These are phyloP conservation scores for Alternaria tenuissima DNA, from an alignment of 2,329 filamentous ascomycete genomes.

Conservation along the genomic window DNA sequence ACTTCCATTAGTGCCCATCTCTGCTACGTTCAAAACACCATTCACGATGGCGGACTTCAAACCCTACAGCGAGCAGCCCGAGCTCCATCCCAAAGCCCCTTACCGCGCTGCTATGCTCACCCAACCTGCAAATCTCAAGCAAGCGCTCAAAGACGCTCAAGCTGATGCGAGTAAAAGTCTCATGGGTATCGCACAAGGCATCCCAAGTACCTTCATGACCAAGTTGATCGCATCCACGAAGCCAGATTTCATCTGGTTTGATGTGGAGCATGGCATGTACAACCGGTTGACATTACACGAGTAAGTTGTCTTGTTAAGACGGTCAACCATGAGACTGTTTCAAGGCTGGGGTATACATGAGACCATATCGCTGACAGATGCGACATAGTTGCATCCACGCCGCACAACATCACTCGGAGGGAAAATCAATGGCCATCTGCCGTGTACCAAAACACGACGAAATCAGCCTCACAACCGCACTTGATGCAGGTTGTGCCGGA, in stretches of 20 bases:
- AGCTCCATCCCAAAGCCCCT: slow-evolving; percentile 32
- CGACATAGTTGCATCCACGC: slow-evolving; percentile 34
- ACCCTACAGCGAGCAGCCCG: slow-evolving; percentile 34
- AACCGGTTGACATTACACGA: slow-evolving; percentile 35
- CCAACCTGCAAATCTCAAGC: slow-evolving; percentile 30
- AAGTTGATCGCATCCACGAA: slow-evolving; percentile 38
- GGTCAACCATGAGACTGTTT: no score
- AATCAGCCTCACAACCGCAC: slow-evolving; percentile 31
- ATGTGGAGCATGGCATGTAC: slow-evolving; percentile 42
- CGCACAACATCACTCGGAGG: slow-evolving; percentile 38
- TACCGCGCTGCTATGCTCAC: slow-evolving; percentile 35
- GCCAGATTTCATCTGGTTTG: slow-evolving; percentile 40
- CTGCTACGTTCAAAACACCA: neutral
- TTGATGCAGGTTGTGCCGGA: slow-evolving; percentile 36
- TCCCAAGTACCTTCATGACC: slow-evolving; percentile 37
- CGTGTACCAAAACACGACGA: slow-evolving; percentile 37
- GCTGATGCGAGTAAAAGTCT: slow-evolving; percentile 34
- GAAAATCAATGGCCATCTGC: slow-evolving; percentile 32
- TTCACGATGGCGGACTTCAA: slow-evolving; percentile 26
- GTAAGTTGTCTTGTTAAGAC: slow-evolving; percentile 14
- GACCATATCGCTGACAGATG: neutral
- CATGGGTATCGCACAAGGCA: slow-evolving; percentile 38
- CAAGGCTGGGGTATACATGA: neutral
- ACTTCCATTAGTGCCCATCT: neutral
- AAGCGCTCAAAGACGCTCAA: slow-evolving; percentile 33